Evolutionary conservation across 805 yeast genomes (phyloP).

Genomic region (Metschnikowia reukaufii): DNA sequence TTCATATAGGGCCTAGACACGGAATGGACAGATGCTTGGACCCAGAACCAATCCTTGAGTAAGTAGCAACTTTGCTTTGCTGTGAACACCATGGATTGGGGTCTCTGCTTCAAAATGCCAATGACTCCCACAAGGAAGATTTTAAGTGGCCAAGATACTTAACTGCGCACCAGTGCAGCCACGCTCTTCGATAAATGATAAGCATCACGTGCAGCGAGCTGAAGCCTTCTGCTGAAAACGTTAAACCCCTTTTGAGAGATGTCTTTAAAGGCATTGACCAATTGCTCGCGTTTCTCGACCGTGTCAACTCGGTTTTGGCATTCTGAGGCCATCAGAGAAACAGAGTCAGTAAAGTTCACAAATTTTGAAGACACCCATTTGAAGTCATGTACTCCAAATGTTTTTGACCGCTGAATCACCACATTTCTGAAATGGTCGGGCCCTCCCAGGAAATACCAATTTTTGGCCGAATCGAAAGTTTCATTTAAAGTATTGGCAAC

Average conservation of each 20-base stretch:
- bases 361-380: neutral
- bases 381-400: neutral
- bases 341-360: neutral
- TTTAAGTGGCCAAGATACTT: neutral
- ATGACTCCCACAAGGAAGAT: too few relatives aligned
- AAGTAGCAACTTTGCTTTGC: neutral
- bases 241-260: neutral
- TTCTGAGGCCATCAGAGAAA: constrained; percentile 3
- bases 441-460: neutral
- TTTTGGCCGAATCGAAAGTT: neutral
- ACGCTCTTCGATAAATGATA: constrained; percentile 4
- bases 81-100: too few relatives aligned
- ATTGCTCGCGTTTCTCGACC: constrained; percentile 2
- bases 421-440: neutral
- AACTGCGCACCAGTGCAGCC: constrained; percentile 2
- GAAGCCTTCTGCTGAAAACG: constrained; percentile 1
- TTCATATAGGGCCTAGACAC: too few relatives aligned
- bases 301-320: constrained; percentile 3
- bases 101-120: too few relatives aligned
- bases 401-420: too few relatives aligned
- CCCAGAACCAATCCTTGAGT: too few relatives aligned
- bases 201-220: constrained; percentile 8
- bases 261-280: neutral
- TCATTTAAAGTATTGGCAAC: neutral
- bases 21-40: too few relatives aligned